Conservation (phyloP, 495 filamentous ascomycete genomes). For the Hypoxylon fuscum region DNA sequence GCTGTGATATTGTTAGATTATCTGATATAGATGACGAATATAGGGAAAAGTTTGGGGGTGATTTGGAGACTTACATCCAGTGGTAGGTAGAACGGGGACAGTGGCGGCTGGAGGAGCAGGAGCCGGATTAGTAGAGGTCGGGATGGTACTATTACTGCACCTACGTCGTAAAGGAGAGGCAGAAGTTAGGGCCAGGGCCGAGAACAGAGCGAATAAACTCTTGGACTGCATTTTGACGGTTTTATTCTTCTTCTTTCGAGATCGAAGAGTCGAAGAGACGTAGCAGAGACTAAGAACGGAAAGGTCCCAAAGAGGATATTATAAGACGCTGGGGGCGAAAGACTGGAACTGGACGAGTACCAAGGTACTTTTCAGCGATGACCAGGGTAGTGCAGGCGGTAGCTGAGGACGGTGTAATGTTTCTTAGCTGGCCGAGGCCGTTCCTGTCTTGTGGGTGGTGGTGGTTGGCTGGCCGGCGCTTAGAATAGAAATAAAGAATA, state of each 20-base stretch:
- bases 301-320: conserved; percentile 31
- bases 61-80: conserved; percentile 37
- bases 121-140: conserved; percentile 15
- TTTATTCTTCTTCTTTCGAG: conserved; percentile 15
- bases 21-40: too few species aligned
- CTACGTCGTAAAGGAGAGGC: conserved; percentile 39
- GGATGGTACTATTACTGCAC: conserved; percentile 30
- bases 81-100: conserved; percentile 37
- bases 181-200: conserved; percentile 47
- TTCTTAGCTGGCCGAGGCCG: conserved; percentile 39
- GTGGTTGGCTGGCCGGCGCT: conserved; percentile 42
- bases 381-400: conserved; percentile 34
- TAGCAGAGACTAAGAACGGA: conserved; percentile 1
- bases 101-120: conserved; percentile 13
- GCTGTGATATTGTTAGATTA: conserved; percentile 31
- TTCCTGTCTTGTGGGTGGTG: conserved; percentile 22
- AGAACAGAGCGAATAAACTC: conserved; percentile 35
- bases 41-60: conserved; percentile 25
- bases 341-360: conserved; percentile 14
- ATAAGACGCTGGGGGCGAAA: conserved; percentile 21
- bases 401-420: conserved; percentile 40
- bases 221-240: conserved; percentile 39
- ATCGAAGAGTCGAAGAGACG: not conserved
- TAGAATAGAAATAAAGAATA: conserved; percentile 39
- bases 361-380: conserved; percentile 15